These are phyloP conservation scores for Corchorus capsularis DNA, from an alignment of 345 rosid genomes.

Conservation along the genomic window DNA sequence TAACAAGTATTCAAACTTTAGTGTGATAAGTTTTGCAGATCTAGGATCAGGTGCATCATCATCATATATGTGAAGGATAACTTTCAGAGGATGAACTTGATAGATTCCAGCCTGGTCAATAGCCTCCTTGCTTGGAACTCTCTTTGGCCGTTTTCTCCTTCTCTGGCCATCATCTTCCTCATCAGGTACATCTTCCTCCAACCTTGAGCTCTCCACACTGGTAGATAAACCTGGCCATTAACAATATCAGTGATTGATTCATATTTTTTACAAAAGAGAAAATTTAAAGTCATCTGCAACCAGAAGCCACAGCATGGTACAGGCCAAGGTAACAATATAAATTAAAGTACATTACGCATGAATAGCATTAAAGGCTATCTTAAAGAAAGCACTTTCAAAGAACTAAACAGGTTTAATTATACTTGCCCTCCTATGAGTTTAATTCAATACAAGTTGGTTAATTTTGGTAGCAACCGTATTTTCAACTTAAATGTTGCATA, in stretches of 20 bases:
- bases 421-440: neutral
- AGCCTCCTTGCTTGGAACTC: slow-evolving; percentile 59
- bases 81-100: slow-evolving; percentile 72
- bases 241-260: slow-evolving; percentile 17
- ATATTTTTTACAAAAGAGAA: neutral
- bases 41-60: slow-evolving; percentile 65
- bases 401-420: neutral
- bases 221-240: slow-evolving; percentile 50
- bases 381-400: neutral
- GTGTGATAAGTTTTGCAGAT: slow-evolving; percentile 49
- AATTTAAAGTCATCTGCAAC: neutral
- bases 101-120: slow-evolving; percentile 58
- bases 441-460: neutral
- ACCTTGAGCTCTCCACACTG: slow-evolving; percentile 52
- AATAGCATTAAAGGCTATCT: too few species aligned
- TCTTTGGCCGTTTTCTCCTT: slow-evolving; percentile 73
- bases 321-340: neutral
- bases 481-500: neutral
- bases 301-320: neutral
- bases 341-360: neutral
- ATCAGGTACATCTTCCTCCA: slow-evolving; percentile 74
- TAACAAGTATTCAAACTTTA: slow-evolving; percentile 76
- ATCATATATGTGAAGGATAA: slow-evolving; percentile 64
- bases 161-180: slow-evolving; percentile 88
- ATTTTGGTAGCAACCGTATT: neutral